These are phyloP conservation scores for Barnettozyma populi DNA, from an alignment of 805 yeast species.

Conservation along the genomic window DNA sequence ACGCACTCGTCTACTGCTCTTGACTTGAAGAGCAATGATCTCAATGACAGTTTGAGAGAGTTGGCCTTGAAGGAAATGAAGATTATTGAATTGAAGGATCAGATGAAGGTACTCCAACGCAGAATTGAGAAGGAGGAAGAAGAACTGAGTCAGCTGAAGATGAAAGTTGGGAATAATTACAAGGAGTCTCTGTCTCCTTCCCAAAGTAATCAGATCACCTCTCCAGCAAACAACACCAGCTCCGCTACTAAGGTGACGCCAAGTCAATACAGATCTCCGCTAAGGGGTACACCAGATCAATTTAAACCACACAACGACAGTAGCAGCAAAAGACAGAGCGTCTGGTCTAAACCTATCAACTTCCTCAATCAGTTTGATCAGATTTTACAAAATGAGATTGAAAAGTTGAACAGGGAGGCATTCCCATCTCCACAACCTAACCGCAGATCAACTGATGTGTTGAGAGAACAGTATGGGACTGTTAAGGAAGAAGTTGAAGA, in stretches of 20 bases:
- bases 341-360: constrained; percentile 51
- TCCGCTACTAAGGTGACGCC: background rate
- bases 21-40: constrained; percentile 26
- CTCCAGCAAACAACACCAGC: background rate
- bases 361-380: constrained; percentile 65
- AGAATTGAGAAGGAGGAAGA: constrained; percentile 36
- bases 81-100: constrained; percentile 55
- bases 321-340: constrained; percentile 22
- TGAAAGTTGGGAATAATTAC: constrained; percentile 28
- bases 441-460: background rate
- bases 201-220: background rate
- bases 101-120: constrained; percentile 41
- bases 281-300: background rate
- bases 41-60: constrained; percentile 51
- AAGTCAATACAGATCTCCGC: constrained; percentile 7
- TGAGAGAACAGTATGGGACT: constrained; percentile 5
- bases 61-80: constrained; percentile 68
- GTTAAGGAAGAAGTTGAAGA: background rate
- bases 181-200: constrained; percentile 21
- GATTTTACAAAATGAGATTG: constrained; percentile 60
- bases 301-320: constrained; percentile 1
- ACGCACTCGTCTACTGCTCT: constrained; percentile 9
- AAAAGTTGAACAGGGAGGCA: constrained; percentile 34
- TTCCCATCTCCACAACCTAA: constrained; percentile 9
- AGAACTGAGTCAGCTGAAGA: constrained; percentile 30